These are phyloP conservation scores for Kluyveromyces dobzhanskii DNA, from an alignment of 805 yeast genomes.

Conservation along the genomic window DNA sequence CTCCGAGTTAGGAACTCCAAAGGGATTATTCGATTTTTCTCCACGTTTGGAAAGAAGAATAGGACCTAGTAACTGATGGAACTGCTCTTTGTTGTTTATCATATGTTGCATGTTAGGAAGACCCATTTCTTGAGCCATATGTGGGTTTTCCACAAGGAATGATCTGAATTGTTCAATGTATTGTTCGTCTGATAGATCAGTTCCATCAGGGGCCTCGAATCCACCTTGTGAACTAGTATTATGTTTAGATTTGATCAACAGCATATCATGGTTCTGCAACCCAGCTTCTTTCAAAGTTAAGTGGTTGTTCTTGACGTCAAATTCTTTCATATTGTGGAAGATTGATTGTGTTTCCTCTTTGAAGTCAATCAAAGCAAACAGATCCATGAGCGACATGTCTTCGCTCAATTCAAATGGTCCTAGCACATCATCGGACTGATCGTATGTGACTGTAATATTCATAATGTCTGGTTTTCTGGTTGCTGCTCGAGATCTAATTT, in stretches of 20 bases:
- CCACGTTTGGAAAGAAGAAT: conserved; percentile 28
- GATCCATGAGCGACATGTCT: conserved; percentile 56
- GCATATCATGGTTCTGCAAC: conserved; percentile 49
- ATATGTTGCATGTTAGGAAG: conserved; percentile 42
- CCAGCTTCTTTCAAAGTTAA: conserved; percentile 40
- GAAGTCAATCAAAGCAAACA: conserved; percentile 63
- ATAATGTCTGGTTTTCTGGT: conserved; percentile 21
- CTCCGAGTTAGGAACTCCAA: conserved; percentile 39
- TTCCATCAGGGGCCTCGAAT: neutral
- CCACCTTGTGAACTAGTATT: neutral
- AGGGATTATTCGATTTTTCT: conserved; percentile 16
- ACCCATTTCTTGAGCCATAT: conserved; percentile 30
- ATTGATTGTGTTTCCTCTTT: conserved; percentile 49
- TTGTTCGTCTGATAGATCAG: conserved; percentile 12
- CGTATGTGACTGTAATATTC: conserved; percentile 46
- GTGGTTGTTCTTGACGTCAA: conserved; percentile 24
- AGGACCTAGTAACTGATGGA: conserved; percentile 35
- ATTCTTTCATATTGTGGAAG: conserved; percentile 35
- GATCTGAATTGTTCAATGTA: conserved; percentile 43
- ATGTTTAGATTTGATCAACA: conserved; percentile 33
- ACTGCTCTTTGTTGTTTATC: conserved; percentile 40
- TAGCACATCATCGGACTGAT: conserved; percentile 39
- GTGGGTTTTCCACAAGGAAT: conserved; percentile 37
- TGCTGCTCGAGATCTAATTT: too few relatives aligned
- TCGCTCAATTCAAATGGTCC: conserved; percentile 52